A percentile compares a stretch with the other conserved stretches of the same genome.
These are phyloP conservation scores for Ettlia oleoabundans DNA, from an alignment of 139 green algal genomes.

Conservation along the genomic window DNA sequence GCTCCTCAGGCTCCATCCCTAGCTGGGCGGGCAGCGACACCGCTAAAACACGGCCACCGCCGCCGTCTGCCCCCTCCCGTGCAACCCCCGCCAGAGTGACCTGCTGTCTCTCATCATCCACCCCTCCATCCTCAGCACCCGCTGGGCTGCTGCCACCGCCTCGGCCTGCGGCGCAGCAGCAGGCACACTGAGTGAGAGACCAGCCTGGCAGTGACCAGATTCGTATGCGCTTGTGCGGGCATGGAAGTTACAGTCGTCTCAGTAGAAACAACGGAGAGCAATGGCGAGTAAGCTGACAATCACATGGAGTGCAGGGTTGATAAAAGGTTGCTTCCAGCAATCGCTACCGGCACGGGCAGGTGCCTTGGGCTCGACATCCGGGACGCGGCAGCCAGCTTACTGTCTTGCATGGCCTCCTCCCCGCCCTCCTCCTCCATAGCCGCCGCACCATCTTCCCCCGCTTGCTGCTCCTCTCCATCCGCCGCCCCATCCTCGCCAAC, in stretches of 20 bases:
- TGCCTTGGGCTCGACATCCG: too few species aligned
- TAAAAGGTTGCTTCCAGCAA: too few species aligned
- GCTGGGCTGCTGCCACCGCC: background rate
- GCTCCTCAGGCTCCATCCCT: conserved; percentile 57
- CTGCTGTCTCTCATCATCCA: conserved; percentile 9
- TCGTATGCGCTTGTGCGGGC: too few species aligned
- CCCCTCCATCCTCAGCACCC: background rate
- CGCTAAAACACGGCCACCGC: conserved; percentile 47
- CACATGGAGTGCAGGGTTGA: background rate
- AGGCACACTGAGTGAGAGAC: background rate
- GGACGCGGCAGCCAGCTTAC: conserved; percentile 21
- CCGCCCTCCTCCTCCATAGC: conserved; percentile 5
- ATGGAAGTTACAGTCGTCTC: too few species aligned
- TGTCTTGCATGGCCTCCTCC: conserved; percentile 30
- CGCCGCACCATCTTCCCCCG: background rate
- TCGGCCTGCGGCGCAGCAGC: conserved; percentile 10
- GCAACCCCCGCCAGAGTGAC: background rate
- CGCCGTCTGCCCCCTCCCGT: background rate
- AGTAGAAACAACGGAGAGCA: too few species aligned
- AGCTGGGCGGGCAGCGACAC: conserved; percentile 67
- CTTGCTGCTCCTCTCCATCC: conserved; percentile 36
- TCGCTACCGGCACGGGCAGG: too few species aligned
- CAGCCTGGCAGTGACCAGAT: too few species aligned
- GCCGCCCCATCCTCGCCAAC: conserved; percentile 65
- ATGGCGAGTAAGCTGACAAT: background rate